Percentiles rank a stretch among this genome's conserved stretches.
Conservation (phyloP, 2,329 filamentous ascomycete species). For the Cladosporium halotolerans region DNA sequence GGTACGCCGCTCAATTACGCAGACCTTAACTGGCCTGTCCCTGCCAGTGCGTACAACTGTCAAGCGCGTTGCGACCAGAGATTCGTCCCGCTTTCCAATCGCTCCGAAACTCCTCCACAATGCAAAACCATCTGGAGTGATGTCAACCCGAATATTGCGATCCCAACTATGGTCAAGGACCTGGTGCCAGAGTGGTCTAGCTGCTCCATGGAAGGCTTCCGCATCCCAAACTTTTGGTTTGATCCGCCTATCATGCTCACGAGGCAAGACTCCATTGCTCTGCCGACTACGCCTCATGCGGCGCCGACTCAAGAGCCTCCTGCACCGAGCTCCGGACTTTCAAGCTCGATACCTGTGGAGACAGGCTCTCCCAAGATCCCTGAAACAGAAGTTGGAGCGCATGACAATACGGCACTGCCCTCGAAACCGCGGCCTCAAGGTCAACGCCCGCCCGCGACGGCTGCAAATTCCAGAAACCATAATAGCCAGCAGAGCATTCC, state of each 20-base stretch:
- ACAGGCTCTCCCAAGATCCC: not conserved
- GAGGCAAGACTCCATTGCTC: not conserved
- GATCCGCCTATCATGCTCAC: slow-evolving; percentile 1
- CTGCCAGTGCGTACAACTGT: slow-evolving; percentile 22
- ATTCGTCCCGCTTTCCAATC: too few species aligned
- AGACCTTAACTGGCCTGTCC: slow-evolving; percentile 23
- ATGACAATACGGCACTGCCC: too few species aligned
- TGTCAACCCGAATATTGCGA: not conserved
- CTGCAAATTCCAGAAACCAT: too few species aligned
- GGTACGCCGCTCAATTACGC: slow-evolving; percentile 18
- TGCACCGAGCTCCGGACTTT: not conserved
- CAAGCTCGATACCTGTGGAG: not conserved
- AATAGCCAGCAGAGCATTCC: too few species aligned
- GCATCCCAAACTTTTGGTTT: slow-evolving; percentile 1
- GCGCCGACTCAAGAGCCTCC: not conserved
- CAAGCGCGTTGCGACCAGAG: slow-evolving; percentile 12
- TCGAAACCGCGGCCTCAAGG: too few species aligned
- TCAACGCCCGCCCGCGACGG: too few species aligned
- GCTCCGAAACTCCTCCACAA: too few species aligned
- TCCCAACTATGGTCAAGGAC: slow-evolving; percentile 2
- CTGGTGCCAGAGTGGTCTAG: slow-evolving; percentile 5
- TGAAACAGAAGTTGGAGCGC: too few species aligned
- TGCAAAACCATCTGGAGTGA: slow-evolving; percentile 7
- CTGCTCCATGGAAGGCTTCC: not conserved
- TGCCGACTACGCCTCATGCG: not conserved